Conservation (phyloP, 805 yeast species). For the Yarrowia sp. region DNA sequence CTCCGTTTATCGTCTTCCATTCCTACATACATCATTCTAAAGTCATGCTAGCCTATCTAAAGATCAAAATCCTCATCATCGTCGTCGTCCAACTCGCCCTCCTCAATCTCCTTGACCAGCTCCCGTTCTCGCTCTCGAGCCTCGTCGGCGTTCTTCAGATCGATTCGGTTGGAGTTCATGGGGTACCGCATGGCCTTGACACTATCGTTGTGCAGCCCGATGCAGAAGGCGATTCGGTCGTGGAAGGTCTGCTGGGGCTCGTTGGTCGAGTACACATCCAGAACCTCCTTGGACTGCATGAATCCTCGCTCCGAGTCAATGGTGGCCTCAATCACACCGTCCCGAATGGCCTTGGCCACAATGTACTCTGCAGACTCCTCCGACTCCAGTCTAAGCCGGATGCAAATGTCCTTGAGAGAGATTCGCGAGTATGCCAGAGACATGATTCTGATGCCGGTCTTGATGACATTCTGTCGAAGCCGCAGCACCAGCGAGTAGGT, state of each 20-base stretch:
- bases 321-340: conserved; percentile 94
- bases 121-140: conserved; percentile 64
- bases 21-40: conserved; percentile 1
- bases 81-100: conserved; percentile 54
- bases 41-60: conserved; percentile 37
- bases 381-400: conserved; percentile 87
- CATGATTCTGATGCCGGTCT: conserved; percentile 94
- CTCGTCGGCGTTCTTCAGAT: conserved; percentile 60
- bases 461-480: conserved; percentile 94
- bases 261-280: conserved; percentile 84
- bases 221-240: conserved; percentile 92
- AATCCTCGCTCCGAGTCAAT: conserved; percentile 89
- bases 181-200: conserved; percentile 97
- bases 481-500: conserved; percentile 85
- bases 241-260: conserved; percentile 88
- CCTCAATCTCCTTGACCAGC: conserved; percentile 55
- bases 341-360: conserved; percentile 95
- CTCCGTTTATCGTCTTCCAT: too few relatives aligned
- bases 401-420: conserved; percentile 90
- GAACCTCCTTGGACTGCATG: conserved; percentile 87
- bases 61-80: conserved; percentile 45
- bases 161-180: conserved; percentile 57
- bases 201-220: conserved; percentile 84
- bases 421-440: conserved; percentile 89
- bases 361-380: conserved; percentile 97